Evolutionary conservation across 2,329 filamentous ascomycete species (phyloP).

Genomic region (Penicillium brasilianum): DNA sequence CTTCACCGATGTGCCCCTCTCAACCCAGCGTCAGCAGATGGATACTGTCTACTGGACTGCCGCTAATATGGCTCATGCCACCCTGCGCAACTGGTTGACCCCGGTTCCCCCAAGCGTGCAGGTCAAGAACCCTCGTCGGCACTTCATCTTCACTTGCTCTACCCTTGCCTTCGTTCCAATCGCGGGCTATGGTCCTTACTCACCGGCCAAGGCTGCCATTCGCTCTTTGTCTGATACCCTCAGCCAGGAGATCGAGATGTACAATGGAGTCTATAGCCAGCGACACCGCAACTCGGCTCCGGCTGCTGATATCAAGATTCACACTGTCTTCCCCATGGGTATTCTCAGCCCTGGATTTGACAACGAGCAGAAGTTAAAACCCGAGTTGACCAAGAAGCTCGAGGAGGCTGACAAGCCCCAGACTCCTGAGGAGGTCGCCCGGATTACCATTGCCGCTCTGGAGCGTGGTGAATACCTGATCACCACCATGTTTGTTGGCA

Average conservation of each 20-base stretch:
- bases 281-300: conserved; percentile 47
- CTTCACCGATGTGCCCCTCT: conserved; percentile 74
- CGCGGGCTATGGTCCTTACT: conserved; percentile 82
- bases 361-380: conserved; percentile 78
- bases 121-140: conserved; percentile 55
- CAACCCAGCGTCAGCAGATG: conserved; percentile 77
- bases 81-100: conserved; percentile 74
- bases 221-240: conserved; percentile 82
- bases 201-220: conserved; percentile 83
- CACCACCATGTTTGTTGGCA: conserved; percentile 73
- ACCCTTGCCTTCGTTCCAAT: conserved; percentile 75
- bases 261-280: conserved; percentile 67
- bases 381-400: conserved; percentile 75
- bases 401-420: conserved; percentile 84
- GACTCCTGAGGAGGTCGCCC: conserved; percentile 77
- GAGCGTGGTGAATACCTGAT: conserved; percentile 82
- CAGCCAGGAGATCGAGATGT: conserved; percentile 81
- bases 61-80: conserved; percentile 82
- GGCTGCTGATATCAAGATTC: conserved; percentile 73
- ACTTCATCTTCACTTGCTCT: conserved; percentile 87
- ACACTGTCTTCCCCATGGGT: conserved; percentile 81
- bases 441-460: conserved; percentile 70
- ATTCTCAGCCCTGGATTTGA: conserved; percentile 78
- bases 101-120: conserved; percentile 39
- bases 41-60: conserved; percentile 90